Evolutionary conservation across 176 grass and related monocot genomes (phyloP), one percentile per base, ranked within the genome.

Genomic region (Poa annua): DNA sequence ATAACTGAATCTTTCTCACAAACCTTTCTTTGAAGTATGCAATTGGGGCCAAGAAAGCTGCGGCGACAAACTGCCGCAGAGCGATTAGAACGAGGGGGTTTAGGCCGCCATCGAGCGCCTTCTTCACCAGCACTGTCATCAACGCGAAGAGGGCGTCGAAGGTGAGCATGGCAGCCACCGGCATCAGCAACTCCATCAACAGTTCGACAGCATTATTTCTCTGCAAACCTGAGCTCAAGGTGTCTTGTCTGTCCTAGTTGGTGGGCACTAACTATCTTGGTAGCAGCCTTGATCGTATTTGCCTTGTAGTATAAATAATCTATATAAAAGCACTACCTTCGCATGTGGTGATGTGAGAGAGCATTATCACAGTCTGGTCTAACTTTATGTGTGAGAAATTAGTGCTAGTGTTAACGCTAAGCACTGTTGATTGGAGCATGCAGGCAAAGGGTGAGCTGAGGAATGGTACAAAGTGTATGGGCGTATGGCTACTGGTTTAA

Each of bases 1-100:
- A 26, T 19, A 74, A 24, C 64, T 74, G 42, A 42, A 20, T 71
- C 26, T 38, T 35, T 13, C 5, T 15, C 42, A 83, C 81, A 65
- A 86, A 92, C 92, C 92, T 94, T 83, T 94, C 89, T 52, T 82
- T 54, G 66, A 92, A 86, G 52, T 83, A 88, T 47, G 92, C 89
- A 49, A 94, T 81, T 22, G 92, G 92, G 1, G 81, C 78, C n/a
- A 94, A 86, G 66, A 94, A 88, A 51, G 83, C 16, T 8, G 87
- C 82, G 0, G 75, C 92, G 0, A 92, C 75, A 20, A 94, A 49
- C 11, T 94, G 92, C 7, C 92, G 85, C 34, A 94, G 74, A 10
- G 87, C 79, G 53, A 90, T 82, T 5, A 94, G 50, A 57, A 92
- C 87, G 2, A 94, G 57, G 1, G 36, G 82, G 82, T 88, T 75